Base-by-base conservation (phyloP, 2,329 filamentous ascomycete species). In the Colletotrichum cordylinicola region DNA sequence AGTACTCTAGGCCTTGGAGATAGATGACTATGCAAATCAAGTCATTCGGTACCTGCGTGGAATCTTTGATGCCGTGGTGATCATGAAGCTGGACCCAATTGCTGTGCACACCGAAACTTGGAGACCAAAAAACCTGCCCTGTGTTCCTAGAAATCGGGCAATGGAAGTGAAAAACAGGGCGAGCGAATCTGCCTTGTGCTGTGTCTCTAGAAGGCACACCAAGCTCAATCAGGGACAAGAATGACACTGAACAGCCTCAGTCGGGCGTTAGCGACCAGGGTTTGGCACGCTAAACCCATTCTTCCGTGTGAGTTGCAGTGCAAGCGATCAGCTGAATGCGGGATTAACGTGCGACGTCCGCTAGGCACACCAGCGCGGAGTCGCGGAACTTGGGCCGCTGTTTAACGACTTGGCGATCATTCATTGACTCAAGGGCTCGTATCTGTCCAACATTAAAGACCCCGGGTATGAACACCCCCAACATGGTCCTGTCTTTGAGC, bases 121-220 rank as follows among this genome's bases (percentile, higher is more conserved):
- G 24, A 29, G 24, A 27, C 15, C 29, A 58, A 58, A 27, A 8
- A 6, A n/a, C 6, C 52, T 27, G 52, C 39, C 39, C 39, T 10
- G 43, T 48, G 43, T 48, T 48, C n/a, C 13, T 12, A 13, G 43
- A 48, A 48, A 48, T 21, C 43, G n/a, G 18, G n/a, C 43, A 48
- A 48, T 21, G 10, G 43, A 7, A 29, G 21, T 33, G 9, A 29
- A 72, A 67, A 39, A 43, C 61, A 67, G 18, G 68, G 61, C 68
- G 68, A 71, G 52, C 31, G 15, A 75, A 24, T 72, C 61, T 67
- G 72, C 72, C 72, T 75, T 21, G 67, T 18, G 21, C 31, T 18
- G 9, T 16, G 21, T 69, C 21, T n/a, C 55, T 48, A 24, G 43
- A 64, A 55, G 64, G 64, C 29, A 52, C 29, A 65, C 35, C 64